Percentiles rank a stretch among this genome's conserved stretches.
phyloP scores from a whole-genome alignment of 768 basidiomycete genomes.

The Fomitopsis pulvina region DNA sequence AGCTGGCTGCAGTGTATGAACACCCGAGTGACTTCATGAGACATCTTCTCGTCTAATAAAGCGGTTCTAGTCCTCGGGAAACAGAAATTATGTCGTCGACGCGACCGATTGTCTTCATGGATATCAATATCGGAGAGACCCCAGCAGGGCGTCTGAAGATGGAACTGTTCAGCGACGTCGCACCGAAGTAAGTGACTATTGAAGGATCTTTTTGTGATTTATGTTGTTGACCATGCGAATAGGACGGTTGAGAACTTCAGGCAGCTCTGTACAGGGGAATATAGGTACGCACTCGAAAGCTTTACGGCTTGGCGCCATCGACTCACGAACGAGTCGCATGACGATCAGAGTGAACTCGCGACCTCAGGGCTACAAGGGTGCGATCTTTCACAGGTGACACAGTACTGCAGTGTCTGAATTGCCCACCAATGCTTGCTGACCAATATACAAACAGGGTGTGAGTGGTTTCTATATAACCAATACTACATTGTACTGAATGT shows the following conservation, averaged over 20 bases:
- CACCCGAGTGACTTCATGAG: too few species aligned
- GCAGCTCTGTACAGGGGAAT: constrained; percentile 97
- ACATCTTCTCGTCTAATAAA: too few species aligned
- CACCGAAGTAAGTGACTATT: constrained; percentile 69
- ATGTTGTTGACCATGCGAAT: constrained; percentile 1
- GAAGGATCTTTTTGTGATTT: neutral
- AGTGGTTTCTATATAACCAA: constrained; percentile 9
- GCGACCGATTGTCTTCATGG: constrained; percentile 95
- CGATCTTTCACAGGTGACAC: constrained; percentile 85
- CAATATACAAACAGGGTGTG: constrained; percentile 55
- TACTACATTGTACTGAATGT: constrained; percentile 11
- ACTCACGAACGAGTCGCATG: neutral
- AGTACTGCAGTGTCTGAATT: constrained; percentile 9
- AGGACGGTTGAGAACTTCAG: constrained; percentile 98
- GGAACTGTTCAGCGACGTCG: constrained; percentile 94
- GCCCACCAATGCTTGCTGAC: constrained; percentile 19
- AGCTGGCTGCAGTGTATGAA: neutral
- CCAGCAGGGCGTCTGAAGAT: constrained; percentile 94
- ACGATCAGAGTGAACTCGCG: constrained; percentile 64
- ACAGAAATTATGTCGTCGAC: constrained; percentile 31
- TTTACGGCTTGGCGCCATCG: too few species aligned
- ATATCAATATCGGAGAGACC: constrained; percentile 93
- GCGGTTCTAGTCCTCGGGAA: too few species aligned
- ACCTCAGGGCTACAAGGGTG: constrained; percentile 87
- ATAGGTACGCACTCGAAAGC: constrained; percentile 66